Evolutionary conservation across 1,139 yeast genomes (phyloP).

Genomic region (Sugiyamaella xylanicola): DNA sequence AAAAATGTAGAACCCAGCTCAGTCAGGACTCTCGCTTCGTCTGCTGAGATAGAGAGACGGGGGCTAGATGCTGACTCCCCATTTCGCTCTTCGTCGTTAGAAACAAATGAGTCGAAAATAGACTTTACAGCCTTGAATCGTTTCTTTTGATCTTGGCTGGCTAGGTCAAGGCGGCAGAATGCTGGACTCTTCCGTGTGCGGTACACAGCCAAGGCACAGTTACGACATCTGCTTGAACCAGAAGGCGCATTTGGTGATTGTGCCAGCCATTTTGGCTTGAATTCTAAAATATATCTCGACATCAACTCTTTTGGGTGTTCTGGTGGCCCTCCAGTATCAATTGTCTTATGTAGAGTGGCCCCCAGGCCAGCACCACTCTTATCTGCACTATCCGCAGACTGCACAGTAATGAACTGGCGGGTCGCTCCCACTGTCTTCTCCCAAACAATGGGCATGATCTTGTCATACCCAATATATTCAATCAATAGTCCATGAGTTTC

Average conservation of each 20-base stretch:
- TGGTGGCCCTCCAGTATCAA: neutral
- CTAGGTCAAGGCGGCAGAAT: constrained; percentile 45
- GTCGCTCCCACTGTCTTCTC: too few relatives aligned
- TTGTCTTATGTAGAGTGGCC: constrained; percentile 1
- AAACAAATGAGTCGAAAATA: neutral
- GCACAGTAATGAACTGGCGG: neutral
- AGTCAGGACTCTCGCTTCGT: neutral
- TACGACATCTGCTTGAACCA: constrained; percentile 43
- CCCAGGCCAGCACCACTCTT: constrained; percentile 9
- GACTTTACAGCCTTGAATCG: constrained; percentile 24
- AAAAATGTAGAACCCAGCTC: constrained; percentile 18
- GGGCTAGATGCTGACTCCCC: neutral
- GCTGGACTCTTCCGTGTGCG: constrained; percentile 35
- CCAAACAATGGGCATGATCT: too few relatives aligned
- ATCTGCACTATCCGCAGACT: constrained; percentile 2
- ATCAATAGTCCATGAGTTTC: constrained; percentile 28
- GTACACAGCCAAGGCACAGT: constrained; percentile 46
- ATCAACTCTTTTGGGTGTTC: neutral
- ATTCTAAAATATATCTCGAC: constrained; percentile 37
- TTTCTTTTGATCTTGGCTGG: constrained; percentile 25
- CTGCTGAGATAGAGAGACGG: neutral
- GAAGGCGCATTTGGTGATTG: constrained; percentile 44
- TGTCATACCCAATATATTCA: constrained; percentile 22
- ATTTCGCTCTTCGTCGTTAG: neutral
- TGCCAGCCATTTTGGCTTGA: constrained; percentile 52